Evolutionary conservation across 1,139 yeast species (phyloP).

Genomic region (Taphrina communis): DNA sequence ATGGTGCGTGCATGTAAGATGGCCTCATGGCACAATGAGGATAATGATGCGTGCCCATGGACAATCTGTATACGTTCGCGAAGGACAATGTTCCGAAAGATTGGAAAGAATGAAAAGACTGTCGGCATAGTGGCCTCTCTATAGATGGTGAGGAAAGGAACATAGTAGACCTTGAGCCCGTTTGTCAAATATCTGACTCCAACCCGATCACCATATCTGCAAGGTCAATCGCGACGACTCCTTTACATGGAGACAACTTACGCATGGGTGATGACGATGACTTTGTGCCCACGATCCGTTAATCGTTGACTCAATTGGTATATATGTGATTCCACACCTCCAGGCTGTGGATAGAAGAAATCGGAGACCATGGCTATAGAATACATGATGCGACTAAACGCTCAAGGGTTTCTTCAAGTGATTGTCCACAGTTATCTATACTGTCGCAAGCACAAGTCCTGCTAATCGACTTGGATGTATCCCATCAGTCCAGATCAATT

Average conservation of each 20-base stretch:
- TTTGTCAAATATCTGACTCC: constrained; percentile 85
- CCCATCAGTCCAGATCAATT: no score
- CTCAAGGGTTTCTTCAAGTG: no score
- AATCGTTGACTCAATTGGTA: constrained; percentile 78
- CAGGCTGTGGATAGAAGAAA: constrained; percentile 97
- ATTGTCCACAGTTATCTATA: no score
- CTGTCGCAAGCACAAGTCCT: no score
- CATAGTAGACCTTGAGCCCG: constrained; percentile 90
- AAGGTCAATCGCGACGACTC: not conserved
- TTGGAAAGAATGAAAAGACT: constrained; percentile 85
- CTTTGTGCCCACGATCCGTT: constrained; percentile 85
- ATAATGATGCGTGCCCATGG: constrained; percentile 93
- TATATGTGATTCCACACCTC: constrained; percentile 96
- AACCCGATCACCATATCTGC: constrained; percentile 76
- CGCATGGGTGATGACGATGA: constrained; percentile 70
- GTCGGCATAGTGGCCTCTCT: constrained; percentile 88
- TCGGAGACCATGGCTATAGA: constrained; percentile 76
- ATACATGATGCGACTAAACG: constrained; percentile 8
- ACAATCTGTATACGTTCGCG: constrained; percentile 86
- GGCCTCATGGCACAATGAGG: constrained; percentile 86
- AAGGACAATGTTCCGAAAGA: constrained; percentile 79
- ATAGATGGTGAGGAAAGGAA: constrained; percentile 64
- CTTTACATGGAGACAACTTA: not conserved
- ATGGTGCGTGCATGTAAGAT: constrained; percentile 87
- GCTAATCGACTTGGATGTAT: no score